phyloP scores from a whole-genome alignment of 176 grass and related monocot species.

The Lolium perenne region DNA sequence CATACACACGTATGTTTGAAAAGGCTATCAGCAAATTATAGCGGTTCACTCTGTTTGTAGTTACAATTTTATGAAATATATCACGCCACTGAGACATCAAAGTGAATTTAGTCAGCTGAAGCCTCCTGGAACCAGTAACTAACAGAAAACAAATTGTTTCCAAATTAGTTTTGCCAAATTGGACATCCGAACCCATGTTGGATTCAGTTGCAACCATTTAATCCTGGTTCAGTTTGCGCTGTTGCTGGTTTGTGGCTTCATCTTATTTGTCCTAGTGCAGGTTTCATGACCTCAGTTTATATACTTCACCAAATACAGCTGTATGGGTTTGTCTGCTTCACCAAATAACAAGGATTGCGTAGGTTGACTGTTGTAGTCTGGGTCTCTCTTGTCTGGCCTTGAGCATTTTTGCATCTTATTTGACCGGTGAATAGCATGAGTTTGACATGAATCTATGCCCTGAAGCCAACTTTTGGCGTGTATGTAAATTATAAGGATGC shows the following conservation, averaged over 20 bases:
- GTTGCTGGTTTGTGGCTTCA: neutral
- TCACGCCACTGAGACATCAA: neutral
- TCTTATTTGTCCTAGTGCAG: slow-evolving; percentile 11
- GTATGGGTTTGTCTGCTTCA: too few relatives aligned
- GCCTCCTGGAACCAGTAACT: neutral
- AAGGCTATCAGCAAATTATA: too few relatives aligned
- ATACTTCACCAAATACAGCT: neutral
- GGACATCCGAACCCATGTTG: neutral
- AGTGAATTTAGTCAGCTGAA: neutral
- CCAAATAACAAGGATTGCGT: too few relatives aligned
- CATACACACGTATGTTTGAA: neutral
- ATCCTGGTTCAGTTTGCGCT: neutral
- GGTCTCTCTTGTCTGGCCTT: too few relatives aligned
- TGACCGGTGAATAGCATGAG: too few relatives aligned
- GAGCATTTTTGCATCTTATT: too few relatives aligned
- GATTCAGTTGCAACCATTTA: neutral
- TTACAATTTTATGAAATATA: neutral
- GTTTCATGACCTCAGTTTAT: neutral
- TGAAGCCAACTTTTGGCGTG: too few relatives aligned
- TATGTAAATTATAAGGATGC: too few relatives aligned
- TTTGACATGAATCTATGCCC: too few relatives aligned
- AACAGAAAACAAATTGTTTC: neutral
- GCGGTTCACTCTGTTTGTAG: neutral
- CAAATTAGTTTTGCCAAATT: neutral
- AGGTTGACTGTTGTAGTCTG: too few relatives aligned